Evolutionary conservation across 305 asterid species (phyloP).

Genomic region (Nicotiana rustica): DNA sequence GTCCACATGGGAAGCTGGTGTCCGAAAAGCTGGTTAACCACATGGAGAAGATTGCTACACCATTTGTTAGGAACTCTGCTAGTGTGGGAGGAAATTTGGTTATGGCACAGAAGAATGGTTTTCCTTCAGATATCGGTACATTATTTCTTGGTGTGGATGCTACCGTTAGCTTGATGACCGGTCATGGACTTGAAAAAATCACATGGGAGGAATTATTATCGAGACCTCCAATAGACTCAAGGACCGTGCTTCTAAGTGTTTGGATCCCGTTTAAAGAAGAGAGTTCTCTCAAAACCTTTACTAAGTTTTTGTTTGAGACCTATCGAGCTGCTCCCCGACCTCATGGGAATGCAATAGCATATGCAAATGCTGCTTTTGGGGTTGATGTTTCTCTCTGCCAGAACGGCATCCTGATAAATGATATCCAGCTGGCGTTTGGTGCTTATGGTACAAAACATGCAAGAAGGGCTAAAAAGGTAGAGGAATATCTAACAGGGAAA

Average conservation of each 20-base stretch:
- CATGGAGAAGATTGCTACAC: constrained; percentile 76
- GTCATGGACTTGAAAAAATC: constrained; percentile 49
- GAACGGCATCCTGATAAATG: constrained; percentile 50
- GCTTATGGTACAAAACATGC: constrained; percentile 68
- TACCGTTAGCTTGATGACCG: constrained; percentile 56
- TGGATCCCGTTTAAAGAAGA: constrained; percentile 59
- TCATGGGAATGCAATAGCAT: constrained; percentile 89
- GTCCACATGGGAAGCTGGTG: constrained; percentile 45
- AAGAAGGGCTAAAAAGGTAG: constrained; percentile 58
- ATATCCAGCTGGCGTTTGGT: constrained; percentile 57
- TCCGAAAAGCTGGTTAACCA: constrained; percentile 61
- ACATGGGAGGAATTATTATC: constrained; percentile 70
- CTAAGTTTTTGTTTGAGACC: constrained; percentile 65
- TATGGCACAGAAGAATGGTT: constrained; percentile 78
- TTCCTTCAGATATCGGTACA: constrained; percentile 90
- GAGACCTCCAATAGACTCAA: constrained; percentile 63
- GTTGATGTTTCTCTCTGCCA: constrained; percentile 60
- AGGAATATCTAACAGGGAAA: constrained; percentile 65
- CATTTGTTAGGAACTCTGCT: constrained; percentile 78
- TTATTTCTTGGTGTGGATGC: constrained; percentile 73
- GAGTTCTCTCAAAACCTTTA: constrained; percentile 41
- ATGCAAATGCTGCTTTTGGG: constrained; percentile 84
- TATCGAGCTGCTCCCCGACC: constrained; percentile 93
- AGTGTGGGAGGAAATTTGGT: constrained; percentile 93
- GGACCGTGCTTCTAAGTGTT: constrained; percentile 65